These are phyloP conservation scores for Entomortierella lignicola DNA, from an alignment of 192 early-diverging fungal genomes.

Conservation along the genomic window DNA sequence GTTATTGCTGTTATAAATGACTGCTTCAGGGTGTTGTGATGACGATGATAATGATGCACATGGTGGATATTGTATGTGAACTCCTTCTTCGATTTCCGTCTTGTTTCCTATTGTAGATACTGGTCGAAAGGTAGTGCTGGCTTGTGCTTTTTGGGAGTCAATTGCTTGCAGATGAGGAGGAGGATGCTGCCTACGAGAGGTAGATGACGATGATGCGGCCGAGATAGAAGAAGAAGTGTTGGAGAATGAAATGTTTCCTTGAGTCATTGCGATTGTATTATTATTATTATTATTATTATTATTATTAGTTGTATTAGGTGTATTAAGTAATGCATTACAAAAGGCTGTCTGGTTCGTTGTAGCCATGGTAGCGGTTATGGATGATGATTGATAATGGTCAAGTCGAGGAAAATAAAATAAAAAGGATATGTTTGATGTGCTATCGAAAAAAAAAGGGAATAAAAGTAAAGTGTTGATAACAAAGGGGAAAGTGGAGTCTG, in stretches of 20 bases:
- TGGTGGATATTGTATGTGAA: slow-evolving; percentile 3
- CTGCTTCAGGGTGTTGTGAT: too few relatives aligned
- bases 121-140: slow-evolving; percentile 25
- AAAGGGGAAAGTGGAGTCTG: too few relatives aligned
- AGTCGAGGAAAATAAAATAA: too few relatives aligned
- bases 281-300: neutral
- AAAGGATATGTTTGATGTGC: too few relatives aligned
- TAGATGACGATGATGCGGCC: neutral
- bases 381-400: neutral
- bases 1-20: too few relatives aligned
- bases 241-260: too few relatives aligned
- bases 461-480: too few relatives aligned
- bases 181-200: slow-evolving; percentile 7
- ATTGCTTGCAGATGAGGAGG: slow-evolving; percentile 23
- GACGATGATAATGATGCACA: too few relatives aligned
- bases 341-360: too few relatives aligned
- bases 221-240: neutral
- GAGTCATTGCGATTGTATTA: neutral
- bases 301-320: neutral
- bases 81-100: too few relatives aligned
- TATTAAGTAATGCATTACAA: neutral
- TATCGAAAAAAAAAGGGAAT: neutral
- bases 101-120: neutral
- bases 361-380: neutral
- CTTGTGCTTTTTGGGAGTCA: slow-evolving; percentile 23